Percentiles rank a stretch among this genome's conserved stretches.
These are phyloP conservation scores for Dothideomycetidae sp. DNA, from an alignment of 2,329 filamentous ascomycete genomes.

Conservation along the genomic window DNA sequence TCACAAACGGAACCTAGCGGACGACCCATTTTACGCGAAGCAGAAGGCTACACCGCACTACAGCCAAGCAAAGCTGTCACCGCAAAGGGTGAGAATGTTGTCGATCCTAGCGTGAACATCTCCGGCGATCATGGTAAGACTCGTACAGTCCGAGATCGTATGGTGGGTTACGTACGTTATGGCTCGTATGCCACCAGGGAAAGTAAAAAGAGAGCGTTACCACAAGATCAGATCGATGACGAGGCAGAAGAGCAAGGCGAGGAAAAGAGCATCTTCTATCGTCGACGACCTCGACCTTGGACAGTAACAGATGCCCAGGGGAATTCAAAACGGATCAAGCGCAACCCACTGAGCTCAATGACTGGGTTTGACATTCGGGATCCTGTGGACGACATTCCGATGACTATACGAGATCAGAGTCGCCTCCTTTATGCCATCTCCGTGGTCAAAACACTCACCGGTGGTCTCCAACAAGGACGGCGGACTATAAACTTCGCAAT, in stretches of 20 bases:
- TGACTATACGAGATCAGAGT: constrained; percentile 15
- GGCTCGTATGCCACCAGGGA: not conserved
- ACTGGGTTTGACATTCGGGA: constrained; percentile 14
- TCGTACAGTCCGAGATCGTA: too few relatives aligned
- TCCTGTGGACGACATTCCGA: constrained; percentile 12
- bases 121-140: too few relatives aligned
- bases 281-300: not conserved
- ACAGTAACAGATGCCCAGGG: not conserved
- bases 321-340: not conserved
- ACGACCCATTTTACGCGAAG: too few relatives aligned
- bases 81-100: too few relatives aligned
- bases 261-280: too few relatives aligned
- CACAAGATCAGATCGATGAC: too few relatives aligned
- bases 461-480: constrained; percentile 21
- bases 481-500: constrained; percentile 26
- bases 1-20: too few relatives aligned
- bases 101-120: too few relatives aligned
- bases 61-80: too few relatives aligned
- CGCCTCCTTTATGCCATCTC: constrained; percentile 22
- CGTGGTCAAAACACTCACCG: constrained; percentile 21
- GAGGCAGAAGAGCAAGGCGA: too few relatives aligned
- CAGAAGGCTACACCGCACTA: not conserved
- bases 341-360: not conserved
- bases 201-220: not conserved
- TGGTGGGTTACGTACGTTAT: too few relatives aligned